Conservation (phyloP, 257 asterid species). For the Nicotiana knightiana region DNA sequence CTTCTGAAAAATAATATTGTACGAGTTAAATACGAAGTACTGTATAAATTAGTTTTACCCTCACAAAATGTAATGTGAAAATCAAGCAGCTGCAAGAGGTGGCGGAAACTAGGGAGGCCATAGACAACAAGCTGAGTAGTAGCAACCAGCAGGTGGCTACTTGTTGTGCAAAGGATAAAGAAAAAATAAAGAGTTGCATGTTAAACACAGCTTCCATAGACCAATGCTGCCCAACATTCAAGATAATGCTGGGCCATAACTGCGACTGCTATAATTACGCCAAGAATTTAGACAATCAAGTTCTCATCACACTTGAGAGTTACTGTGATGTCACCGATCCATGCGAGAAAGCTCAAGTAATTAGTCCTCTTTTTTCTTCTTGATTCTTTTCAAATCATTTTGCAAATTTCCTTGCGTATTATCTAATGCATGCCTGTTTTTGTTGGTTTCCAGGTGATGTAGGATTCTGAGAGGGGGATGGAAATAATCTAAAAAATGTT, state of each 20-base stretch:
- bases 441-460: too few relatives aligned
- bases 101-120: not conserved
- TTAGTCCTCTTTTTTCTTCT: not conserved
- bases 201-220: not conserved
- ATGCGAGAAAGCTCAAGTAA: too few relatives aligned
- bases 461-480: too few relatives aligned
- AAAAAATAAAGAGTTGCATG: not conserved
- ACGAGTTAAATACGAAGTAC: not conserved
- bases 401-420: too few relatives aligned
- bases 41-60: not conserved
- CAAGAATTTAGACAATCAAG: too few relatives aligned
- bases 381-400: too few relatives aligned
- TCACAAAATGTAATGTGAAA: not conserved
- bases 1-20: too few relatives aligned
- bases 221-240: not conserved
- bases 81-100: not conserved
- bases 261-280: not conserved
- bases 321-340: too few relatives aligned
- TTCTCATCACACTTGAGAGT: too few relatives aligned
- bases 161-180: not conserved
- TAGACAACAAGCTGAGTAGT: not conserved
- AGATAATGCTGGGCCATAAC: not conserved
- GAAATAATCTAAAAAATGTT: too few relatives aligned
- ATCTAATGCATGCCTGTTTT: too few relatives aligned
- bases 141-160: not conserved